A percentile compares a stretch with the other conserved stretches of the same genome.
phyloP scores from a whole-genome alignment of 2,329 filamentous ascomycete genomes.

The Exophiala sp. region DNA sequence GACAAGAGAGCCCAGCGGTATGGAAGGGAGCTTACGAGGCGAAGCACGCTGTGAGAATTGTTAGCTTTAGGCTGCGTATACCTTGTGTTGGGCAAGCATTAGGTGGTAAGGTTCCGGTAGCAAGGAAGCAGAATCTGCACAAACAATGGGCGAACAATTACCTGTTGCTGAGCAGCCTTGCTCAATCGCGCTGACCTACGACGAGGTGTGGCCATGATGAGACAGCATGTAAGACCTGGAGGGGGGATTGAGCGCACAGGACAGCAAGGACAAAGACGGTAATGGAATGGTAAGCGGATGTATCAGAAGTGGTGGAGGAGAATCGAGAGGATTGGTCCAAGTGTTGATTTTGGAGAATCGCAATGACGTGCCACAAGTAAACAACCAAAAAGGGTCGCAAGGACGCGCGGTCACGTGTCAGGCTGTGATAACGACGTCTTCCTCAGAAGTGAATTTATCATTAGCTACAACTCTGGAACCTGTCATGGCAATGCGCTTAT shows the following conservation, averaged over 20 bases:
- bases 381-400: neutral
- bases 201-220: constrained; percentile 21
- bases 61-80: constrained; percentile 9
- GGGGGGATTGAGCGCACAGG: neutral
- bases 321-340: neutral
- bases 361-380: constrained; percentile 1
- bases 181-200: constrained; percentile 27
- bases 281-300: neutral
- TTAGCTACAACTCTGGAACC: neutral
- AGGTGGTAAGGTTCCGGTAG: neutral
- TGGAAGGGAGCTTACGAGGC: constrained; percentile 25
- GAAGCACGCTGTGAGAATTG: constrained; percentile 15
- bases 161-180: constrained; percentile 22
- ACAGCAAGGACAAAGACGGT: neutral
- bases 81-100: neutral
- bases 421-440: neutral
- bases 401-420: constrained; percentile 10
- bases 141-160: constrained; percentile 12
- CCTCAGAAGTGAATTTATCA: too few species aligned
- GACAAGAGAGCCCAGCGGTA: constrained; percentile 43
- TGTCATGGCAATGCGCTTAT: neutral
- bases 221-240: neutral
- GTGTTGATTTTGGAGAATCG: neutral
- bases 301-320: neutral
- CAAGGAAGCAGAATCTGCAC: neutral